Conservation (phyloP, 2,329 filamentous ascomycete species). For the Dothistroma pini region DNA sequence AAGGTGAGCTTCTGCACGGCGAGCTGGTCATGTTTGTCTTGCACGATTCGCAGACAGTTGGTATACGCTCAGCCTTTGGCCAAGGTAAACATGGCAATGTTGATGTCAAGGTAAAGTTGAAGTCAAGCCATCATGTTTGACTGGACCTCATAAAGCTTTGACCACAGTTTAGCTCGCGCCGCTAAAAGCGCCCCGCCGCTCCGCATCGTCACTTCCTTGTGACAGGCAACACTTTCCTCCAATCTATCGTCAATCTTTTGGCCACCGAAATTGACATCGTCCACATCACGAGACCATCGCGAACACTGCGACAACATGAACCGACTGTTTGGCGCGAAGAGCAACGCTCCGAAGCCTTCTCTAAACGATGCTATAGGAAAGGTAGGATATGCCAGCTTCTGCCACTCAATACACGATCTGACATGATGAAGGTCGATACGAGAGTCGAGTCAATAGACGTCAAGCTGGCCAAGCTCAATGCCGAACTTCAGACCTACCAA, state of each 20-base stretch:
- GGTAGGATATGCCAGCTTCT: slow-evolving; percentile 44
- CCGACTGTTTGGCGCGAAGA: slow-evolving; percentile 87
- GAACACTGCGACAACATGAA: slow-evolving; percentile 63
- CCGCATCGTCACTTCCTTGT: not conserved
- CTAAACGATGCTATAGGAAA: slow-evolving; percentile 78
- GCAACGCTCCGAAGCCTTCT: slow-evolving; percentile 82
- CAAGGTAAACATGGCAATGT: not conserved
- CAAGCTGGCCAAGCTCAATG: slow-evolving; percentile 87
- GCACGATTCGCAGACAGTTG: not conserved
- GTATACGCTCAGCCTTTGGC: not conserved
- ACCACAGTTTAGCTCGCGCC: not conserved
- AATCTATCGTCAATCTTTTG: not conserved
- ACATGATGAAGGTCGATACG: slow-evolving; percentile 63
- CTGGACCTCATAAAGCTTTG: not conserved
- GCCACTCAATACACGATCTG: slow-evolving; percentile 5
- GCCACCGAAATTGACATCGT: not conserved
- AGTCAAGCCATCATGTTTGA: not conserved
- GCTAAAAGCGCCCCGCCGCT: not conserved
- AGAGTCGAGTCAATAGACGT: slow-evolving; percentile 86
- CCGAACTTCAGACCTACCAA: slow-evolving; percentile 85
- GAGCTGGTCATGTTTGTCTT: not conserved
- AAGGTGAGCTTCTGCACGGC: not conserved
- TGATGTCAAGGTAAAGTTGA: not conserved
- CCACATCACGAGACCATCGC: not conserved
- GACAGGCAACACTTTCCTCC: not conserved